Base-by-base conservation (phyloP, 441 rosid species). In the Melastoma candidum region DNA sequence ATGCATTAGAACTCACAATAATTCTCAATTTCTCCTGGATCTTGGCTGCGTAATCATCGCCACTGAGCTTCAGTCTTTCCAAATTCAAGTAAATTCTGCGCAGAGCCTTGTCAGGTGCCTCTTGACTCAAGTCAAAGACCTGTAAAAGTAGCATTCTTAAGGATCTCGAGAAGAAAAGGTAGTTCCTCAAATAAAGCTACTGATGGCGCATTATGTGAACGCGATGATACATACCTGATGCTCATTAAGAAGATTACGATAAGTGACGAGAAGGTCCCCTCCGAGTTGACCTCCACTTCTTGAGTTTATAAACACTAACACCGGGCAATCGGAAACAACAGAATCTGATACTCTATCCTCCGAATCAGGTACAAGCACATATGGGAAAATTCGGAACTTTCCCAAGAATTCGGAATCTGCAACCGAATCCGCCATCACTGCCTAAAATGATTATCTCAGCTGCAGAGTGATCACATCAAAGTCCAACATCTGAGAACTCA, bases 201-300 rank as follows among this genome's bases (percentile, higher is more conserved):
- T 27, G 11, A 46, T 17, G 11, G 24, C 54, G 13, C 12, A 49
- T 26, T 32, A 7, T 39, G 25, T 25, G 1, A 13, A 11, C 41
- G 48, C 11, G 26, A 10, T 26, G 41, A 32, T 32, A 32, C 41
- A 13, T 29, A 77, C 93, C 83, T 90, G 96, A 4, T 73, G 26
- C 25, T 56, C 54, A 48, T 80, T 79, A 61, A 90, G 89, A 60
- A 90, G 71, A 58, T 56, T 47, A 12, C 82, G 80, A 68, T 77
- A 90, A 44, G 96, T 87, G 11, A 58, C 53, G 14, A 87, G 80
- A 53, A 90, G 97, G 57, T 81, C 73, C 0, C 87, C 92, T 45
- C 95, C 95, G 49, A 90, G 81, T 69, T 86, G 95, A n/a, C 97
- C 97, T 1, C 95, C 97, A 48, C 94, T 90, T 68, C 70, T 90